Evolutionary conservation across 768 basidiomycete genomes (phyloP).

Genomic region (Tulasnella sp.): DNA sequence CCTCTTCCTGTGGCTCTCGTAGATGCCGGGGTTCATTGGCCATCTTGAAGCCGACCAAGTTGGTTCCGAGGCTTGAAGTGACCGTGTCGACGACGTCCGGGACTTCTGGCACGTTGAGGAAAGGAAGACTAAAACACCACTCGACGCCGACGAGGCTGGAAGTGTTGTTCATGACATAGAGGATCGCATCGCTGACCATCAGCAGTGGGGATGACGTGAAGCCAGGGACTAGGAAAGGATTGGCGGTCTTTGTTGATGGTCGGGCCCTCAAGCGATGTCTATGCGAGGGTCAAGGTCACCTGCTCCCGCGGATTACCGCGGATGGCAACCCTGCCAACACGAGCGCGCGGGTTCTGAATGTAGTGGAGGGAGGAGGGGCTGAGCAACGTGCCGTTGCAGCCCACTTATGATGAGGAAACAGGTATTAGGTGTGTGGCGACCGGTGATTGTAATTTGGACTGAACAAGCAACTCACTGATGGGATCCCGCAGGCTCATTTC

Average conservation of each 20-base stretch:
- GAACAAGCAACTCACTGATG: slow-evolving; percentile 49
- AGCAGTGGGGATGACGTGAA: slow-evolving; percentile 45
- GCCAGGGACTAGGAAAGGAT: slow-evolving; percentile 36
- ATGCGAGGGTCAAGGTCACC: slow-evolving; percentile 48
- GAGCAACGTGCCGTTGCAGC: slow-evolving; percentile 50
- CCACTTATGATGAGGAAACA: slow-evolving; percentile 41
- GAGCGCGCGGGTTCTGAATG: slow-evolving; percentile 61
- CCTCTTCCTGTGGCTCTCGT: slow-evolving; percentile 35
- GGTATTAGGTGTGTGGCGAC: slow-evolving; percentile 39
- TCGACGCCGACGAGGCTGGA: slow-evolving; percentile 36
- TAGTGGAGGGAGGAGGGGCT: slow-evolving; percentile 72
- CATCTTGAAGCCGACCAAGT: slow-evolving; percentile 38
- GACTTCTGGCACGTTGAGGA: slow-evolving; percentile 26
- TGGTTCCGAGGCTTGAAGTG: slow-evolving; percentile 20
- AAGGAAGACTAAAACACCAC: slow-evolving; percentile 42
- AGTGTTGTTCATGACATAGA: slow-evolving; percentile 42
- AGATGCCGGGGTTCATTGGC: slow-evolving; percentile 74
- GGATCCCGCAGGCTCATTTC: slow-evolving; percentile 69
- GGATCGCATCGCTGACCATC: slow-evolving; percentile 42
- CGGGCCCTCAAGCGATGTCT: slow-evolving; percentile 46
- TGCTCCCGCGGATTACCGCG: slow-evolving; percentile 76
- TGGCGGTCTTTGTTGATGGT: slow-evolving; percentile 53
- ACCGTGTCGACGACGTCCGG: background rate
- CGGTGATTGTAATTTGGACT: slow-evolving; percentile 1
- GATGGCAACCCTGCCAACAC: slow-evolving; percentile 60